phyloP scores from a whole-genome alignment of 139 green algal genomes.

The Chlamydomonas schloesseri region DNA sequence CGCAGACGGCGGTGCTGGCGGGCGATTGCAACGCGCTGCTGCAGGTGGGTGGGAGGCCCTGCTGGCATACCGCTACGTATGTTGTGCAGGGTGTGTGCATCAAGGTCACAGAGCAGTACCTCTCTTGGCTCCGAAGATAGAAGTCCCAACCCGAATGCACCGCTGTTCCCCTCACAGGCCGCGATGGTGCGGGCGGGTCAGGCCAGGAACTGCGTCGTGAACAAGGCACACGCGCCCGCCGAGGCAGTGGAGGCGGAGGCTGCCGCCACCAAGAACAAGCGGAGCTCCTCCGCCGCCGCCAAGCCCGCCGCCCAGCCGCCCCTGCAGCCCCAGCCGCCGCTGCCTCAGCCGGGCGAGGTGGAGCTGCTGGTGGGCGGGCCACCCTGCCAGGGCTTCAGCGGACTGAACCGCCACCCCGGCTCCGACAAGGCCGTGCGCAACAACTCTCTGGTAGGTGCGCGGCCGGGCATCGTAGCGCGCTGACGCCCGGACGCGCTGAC shows the following conservation, averaged over 20 bases:
- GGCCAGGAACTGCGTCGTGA: conserved; percentile 74
- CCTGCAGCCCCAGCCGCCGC: not conserved
- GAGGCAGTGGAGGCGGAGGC: not conserved
- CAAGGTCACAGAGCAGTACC: no score
- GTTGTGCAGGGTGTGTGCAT: no score
- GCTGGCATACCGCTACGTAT: no score
- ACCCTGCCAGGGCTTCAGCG: conserved; percentile 91
- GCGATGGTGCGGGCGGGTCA: conserved; percentile 87
- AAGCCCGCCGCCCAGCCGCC: no score
- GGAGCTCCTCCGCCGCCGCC: no score
- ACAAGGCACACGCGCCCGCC: conserved; percentile 52
- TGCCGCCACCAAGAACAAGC: no score
- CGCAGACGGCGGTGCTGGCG: conserved; percentile 81
- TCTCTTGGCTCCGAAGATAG: no score
- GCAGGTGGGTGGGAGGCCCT: conserved; percentile 39
- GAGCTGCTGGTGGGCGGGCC: conserved; percentile 79
- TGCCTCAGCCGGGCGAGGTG: conserved; percentile 87
- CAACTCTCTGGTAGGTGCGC: conserved; percentile 89
- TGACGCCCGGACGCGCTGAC: no score
- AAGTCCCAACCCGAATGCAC: no score
- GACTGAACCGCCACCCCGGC: conserved; percentile 81
- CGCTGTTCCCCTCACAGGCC: conserved; percentile 39
- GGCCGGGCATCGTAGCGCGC: no score
- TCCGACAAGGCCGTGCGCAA: conserved; percentile 99
- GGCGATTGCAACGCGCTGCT: conserved; percentile 96